Conservation (phyloP, 2,329 filamentous ascomycete genomes). For the Hypoxylon sp. region DNA sequence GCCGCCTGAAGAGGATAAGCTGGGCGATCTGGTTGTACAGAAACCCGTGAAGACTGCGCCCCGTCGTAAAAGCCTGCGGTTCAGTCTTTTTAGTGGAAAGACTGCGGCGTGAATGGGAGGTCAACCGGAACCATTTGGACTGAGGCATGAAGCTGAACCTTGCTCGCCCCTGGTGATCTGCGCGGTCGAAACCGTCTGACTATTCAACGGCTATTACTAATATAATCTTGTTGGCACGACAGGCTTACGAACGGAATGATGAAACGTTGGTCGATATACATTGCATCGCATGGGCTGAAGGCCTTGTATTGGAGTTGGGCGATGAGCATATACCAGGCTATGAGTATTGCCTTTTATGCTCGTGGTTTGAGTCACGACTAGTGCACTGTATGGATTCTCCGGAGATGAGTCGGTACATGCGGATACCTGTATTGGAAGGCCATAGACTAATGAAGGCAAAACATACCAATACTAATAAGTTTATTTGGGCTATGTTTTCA, state of each 20-base stretch:
- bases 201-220: background rate
- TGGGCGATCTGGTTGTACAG: slow-evolving; percentile 41
- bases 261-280: slow-evolving; percentile 21
- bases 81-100: slow-evolving; percentile 48
- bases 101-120: slow-evolving; percentile 14
- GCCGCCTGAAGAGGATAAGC: slow-evolving; percentile 47
- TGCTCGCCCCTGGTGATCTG: slow-evolving; percentile 3
- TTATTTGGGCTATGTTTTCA: background rate
- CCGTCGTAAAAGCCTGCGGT: slow-evolving; percentile 50
- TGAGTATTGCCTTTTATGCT: slow-evolving; percentile 22
- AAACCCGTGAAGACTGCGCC: slow-evolving; percentile 44
- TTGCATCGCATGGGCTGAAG: slow-evolving; percentile 30
- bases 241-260: slow-evolving; percentile 22
- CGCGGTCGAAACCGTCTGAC: background rate
- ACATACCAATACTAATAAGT: slow-evolving; percentile 5
- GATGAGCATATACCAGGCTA: slow-evolving; percentile 1
- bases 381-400: slow-evolving; percentile 16
- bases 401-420: slow-evolving; percentile 12
- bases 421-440: slow-evolving; percentile 8
- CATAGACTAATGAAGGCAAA: slow-evolving; percentile 13
- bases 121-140: slow-evolving; percentile 11
- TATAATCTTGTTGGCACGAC: background rate
- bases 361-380: slow-evolving; percentile 13
- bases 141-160: slow-evolving; percentile 1
- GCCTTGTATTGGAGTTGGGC: slow-evolving; percentile 31